Evolutionary conservation across 805 yeast genomes (phyloP), one percentile per base, ranked within the genome.

Genomic region (Maudiozyma serrabonitensis): DNA sequence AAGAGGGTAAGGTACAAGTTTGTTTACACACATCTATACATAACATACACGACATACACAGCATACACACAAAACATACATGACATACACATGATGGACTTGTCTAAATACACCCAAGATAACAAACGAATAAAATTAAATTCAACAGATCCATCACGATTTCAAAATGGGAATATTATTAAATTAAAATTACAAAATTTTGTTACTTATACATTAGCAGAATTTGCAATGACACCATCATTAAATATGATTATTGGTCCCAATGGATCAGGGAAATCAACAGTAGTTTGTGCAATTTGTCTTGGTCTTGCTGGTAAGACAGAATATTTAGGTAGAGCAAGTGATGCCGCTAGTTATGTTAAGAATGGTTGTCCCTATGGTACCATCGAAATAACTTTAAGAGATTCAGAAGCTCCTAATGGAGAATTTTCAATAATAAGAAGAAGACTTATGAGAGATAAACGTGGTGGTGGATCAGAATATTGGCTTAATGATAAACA

Each of bases 171-270:
- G 1, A 63, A 76, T 4, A 69, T 78, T 40, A 60, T 81, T n/a
- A 70, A 76, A 39, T 78, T 83, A 26, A 75, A 72, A 49, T 73
- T 84, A 28, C 66, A 66, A 54, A 82, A 84, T 62, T 84, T 84
- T 68, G 85, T 87, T 61, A 84, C 90, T 0, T 85, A 84, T 62
- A 59, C 79, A 1, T 67, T 75, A 43, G 80, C 86, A 0, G 89
- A 83, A 64, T 88, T 87, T 65, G 73, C 74, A 39, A 75, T 91
- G 50, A 84, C 91, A 0, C 96, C 97, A 0, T 73, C 82, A 1
- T 72, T 93, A 61, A 93, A 93, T 62, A 80, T 93, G 82, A 85
- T 93, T 50, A 84, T 93, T 47, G 99, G 97, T 0, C 97, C 97
- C 12, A 93, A 93, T 63, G 99, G 99, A 35, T 79, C 95, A 0